Conservation (phyloP, 345 rosid genomes). For the Fremontodendron californicum region DNA sequence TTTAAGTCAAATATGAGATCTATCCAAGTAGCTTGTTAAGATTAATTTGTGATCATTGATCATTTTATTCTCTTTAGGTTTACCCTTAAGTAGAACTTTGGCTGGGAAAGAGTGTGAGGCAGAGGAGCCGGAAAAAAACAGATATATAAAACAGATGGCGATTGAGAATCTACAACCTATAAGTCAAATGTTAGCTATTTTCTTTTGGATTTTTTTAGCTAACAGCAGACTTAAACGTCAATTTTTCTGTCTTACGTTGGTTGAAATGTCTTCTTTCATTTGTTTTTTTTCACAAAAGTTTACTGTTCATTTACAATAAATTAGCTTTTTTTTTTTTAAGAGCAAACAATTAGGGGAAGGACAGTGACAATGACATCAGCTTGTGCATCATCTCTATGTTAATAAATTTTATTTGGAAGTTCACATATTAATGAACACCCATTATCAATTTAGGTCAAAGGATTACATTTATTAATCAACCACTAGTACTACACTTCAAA, state of each 20-base stretch:
- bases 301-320: neutral
- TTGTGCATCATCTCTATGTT: neutral
- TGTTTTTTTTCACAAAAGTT: neutral
- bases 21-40: neutral
- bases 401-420: conserved; percentile 1
- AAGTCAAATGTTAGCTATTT: no score
- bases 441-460: neutral
- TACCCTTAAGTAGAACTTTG: no score
- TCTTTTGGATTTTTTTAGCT: neutral
- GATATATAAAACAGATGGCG: neutral
- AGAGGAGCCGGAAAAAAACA: no score
- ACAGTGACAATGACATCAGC: neutral
- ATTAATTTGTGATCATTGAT: no score
- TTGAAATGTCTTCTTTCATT: neutral
- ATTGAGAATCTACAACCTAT: neutral
- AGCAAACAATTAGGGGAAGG: neutral
- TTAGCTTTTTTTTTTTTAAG: neutral
- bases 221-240: neutral
- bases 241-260: neutral
- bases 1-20: neutral
- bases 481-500: neutral
- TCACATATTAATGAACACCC: neutral
- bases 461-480: neutral
- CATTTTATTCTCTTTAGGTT: no score
- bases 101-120: no score